phyloP scores from a whole-genome alignment of 257 asterid species.

The Mitragyna speciosa region DNA sequence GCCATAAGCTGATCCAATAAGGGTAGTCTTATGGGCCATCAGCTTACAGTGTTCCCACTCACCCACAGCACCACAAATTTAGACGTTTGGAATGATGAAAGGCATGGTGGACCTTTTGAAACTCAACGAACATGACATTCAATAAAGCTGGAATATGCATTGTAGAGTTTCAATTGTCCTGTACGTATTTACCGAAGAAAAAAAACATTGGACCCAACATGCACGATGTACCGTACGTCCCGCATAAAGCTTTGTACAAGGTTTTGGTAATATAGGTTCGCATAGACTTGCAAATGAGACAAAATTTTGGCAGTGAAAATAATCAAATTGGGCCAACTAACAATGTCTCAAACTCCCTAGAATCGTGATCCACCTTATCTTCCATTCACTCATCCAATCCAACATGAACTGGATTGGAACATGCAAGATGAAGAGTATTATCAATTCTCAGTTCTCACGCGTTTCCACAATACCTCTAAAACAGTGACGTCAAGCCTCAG shows the following conservation, averaged over 20 bases:
- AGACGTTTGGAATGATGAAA: not conserved
- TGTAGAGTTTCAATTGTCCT: no score
- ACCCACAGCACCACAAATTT: no score
- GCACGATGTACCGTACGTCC: no score
- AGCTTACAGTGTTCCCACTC: no score
- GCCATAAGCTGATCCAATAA: no score
- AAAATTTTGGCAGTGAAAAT: not conserved
- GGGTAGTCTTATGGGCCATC: no score
- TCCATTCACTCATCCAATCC: not conserved
- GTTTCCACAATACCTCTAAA: not conserved
- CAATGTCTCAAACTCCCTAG: not conserved
- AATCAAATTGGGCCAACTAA: not conserved
- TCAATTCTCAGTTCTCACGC: conserved; percentile 7
- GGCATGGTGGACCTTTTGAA: not conserved
- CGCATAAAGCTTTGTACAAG: no score
- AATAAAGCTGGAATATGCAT: no score
- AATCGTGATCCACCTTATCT: not conserved
- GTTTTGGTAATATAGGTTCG: not conserved
- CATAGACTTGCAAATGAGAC: not conserved
- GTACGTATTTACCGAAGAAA: no score
- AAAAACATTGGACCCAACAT: no score
- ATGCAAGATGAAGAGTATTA: conserved; percentile 15
- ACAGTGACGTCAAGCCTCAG: conserved; percentile 9
- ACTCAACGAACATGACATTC: no score
- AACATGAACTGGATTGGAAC: not conserved